These are phyloP conservation scores for Plenodomus tracheiphilus DNA, from an alignment of 2,329 filamentous ascomycete genomes.

Conservation along the genomic window DNA sequence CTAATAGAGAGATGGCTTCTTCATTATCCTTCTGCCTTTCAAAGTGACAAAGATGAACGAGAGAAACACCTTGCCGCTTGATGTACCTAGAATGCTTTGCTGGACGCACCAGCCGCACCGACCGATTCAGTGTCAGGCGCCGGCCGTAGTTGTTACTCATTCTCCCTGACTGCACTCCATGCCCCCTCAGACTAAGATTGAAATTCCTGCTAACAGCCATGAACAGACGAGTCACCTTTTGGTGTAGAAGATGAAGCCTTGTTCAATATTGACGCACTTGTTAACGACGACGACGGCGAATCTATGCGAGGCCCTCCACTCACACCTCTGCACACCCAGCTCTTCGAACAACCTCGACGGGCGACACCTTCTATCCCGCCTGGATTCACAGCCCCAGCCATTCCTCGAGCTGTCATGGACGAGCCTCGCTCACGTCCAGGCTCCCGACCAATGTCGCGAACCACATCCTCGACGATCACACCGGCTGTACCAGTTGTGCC, in stretches of 20 bases:
- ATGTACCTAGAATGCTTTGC: conserved; percentile 32
- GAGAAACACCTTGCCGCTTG: conserved; percentile 30
- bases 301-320: conserved; percentile 34
- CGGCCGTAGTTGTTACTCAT: conserved; percentile 20
- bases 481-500: conserved; percentile 48
- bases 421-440: conserved; percentile 22
- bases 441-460: conserved; percentile 32
- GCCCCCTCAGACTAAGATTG: conserved; percentile 1
- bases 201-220: conserved; percentile 48
- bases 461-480: conserved; percentile 33
- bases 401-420: conserved; percentile 26
- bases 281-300: conserved; percentile 57
- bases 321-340: conserved; percentile 24
- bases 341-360: conserved; percentile 44
- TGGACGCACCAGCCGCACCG: conserved; percentile 12
- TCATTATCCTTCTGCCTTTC: conserved; percentile 33
- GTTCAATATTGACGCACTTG: conserved; percentile 68
- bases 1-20: conserved; percentile 48
- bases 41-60: conserved; percentile 47
- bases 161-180: not conserved
- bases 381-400: conserved; percentile 44
- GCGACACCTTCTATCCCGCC: conserved; percentile 52
- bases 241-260: conserved; percentile 64
- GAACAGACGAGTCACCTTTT: conserved; percentile 63
- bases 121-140: conserved; percentile 14